A percentile compares a stretch with the other conserved stretches of the same genome.
phyloP scores from a whole-genome alignment of 1,284 basidiomycete species.

The Blastosporella zonata region DNA sequence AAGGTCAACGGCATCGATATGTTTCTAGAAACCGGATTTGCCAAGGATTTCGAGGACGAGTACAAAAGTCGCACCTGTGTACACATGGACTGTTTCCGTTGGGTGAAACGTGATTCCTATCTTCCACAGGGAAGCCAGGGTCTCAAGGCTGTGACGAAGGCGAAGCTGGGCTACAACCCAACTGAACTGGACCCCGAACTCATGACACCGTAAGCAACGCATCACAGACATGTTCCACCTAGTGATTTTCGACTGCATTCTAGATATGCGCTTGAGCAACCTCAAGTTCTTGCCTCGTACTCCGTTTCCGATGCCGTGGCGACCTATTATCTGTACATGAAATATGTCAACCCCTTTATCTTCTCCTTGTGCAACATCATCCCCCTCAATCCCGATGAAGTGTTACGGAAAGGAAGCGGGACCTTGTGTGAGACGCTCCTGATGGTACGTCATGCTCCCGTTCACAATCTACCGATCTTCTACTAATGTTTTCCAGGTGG shows the following conservation, averaged over 20 bases:
- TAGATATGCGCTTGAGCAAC: conserved; percentile 96
- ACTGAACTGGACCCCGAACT: conserved; percentile 98
- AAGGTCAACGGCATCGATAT: conserved; percentile 93
- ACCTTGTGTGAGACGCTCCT: conserved; percentile 97
- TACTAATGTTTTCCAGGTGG: conserved; percentile 59
- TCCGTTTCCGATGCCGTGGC: conserved; percentile 99
- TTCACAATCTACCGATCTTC: not conserved
- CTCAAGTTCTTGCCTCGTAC: conserved; percentile 93
- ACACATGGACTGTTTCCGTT: conserved; percentile 99
- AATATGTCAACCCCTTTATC: conserved; percentile 99
- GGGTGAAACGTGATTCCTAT: conserved; percentile 99
- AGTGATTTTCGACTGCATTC: not conserved
- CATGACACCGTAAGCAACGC: conserved; percentile 89
- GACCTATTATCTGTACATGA: conserved; percentile 99
- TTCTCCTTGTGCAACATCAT: conserved; percentile 99
- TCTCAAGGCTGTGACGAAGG: conserved; percentile 95
- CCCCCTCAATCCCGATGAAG: conserved; percentile 95
- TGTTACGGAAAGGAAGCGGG: conserved; percentile 93
- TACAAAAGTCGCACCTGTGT: conserved; percentile 93
- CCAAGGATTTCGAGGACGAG: conserved; percentile 90
- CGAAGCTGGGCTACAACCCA: conserved; percentile 96
- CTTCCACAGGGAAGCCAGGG: conserved; percentile 98
- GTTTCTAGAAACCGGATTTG: conserved; percentile 94
- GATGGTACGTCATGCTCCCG: conserved; percentile 66
- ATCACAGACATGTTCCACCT: not conserved